Evolutionary conservation across 2,329 filamentous ascomycete species (phyloP), one percentile per base, ranked within the genome.

Genomic region (Lomentospora prolificans): DNA sequence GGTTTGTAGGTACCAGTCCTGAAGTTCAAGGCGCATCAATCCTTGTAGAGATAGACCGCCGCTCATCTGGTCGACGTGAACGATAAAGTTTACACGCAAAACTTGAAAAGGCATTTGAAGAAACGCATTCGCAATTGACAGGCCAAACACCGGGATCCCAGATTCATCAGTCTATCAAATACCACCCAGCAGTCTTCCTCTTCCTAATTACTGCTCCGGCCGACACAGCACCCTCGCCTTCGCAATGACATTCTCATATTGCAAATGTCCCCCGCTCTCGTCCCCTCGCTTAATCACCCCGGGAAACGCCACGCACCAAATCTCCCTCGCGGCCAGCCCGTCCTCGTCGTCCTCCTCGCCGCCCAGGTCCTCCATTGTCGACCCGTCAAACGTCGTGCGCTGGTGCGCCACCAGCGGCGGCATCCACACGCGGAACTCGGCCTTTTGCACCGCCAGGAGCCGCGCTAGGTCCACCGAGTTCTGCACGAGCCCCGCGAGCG

Each of bases 171-270:
- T 30, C 48, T 30, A n/a, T 27, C 10, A 51, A 51, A n/a, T n/a
- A n/a, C 48, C 14, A 27, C 25, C 12, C 25, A 51, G 9, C 4
- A 27, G 19, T 17, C 48, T 53, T 25, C 19, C n/a, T 10, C 30
- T 9, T 30, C 28, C 22, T 30, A 19, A 39, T 25, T 17, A 4
- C 48, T 50, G 17, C 62, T 78, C 75, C 7, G 75, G 71, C 52
- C 70, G 70, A 63, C 83, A 86, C 51, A 86, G 67, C 4, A 87
- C 84, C 61, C 78, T 79, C n/a, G 82, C 80, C 68, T 85, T 87
- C 57, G 78, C 72, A 60, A 87, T 79, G 50, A 86, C 75, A 64
- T 86, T 87, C 44, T 75, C 73, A 59, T 80, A 78, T 63, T 85
- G 78, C 61, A 79, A 67, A 59, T 83, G 77, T 39, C 77, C 75